These are phyloP conservation scores for Pseudocercospora eumusae DNA, from an alignment of 2,329 filamentous ascomycete genomes.

Conservation along the genomic window DNA sequence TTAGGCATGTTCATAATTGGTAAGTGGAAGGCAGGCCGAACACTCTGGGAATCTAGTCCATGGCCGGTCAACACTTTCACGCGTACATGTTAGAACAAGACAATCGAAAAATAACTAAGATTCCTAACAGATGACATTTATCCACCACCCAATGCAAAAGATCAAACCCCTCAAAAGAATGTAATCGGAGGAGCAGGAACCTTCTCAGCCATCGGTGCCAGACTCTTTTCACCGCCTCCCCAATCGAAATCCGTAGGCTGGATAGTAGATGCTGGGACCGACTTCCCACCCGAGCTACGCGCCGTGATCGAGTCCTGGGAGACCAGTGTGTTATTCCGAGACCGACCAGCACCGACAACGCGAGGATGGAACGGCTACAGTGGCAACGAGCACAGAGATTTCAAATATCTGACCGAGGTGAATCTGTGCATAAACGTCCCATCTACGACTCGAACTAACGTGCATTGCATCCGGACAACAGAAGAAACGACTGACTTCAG, in stretches of 20 bases:
- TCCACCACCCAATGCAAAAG: constrained; percentile 67
- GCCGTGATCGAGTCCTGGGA: constrained; percentile 70
- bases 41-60: background rate
- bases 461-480: background rate
- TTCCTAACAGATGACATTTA: constrained; percentile 78
- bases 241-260: constrained; percentile 73
- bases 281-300: constrained; percentile 73
- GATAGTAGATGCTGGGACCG: constrained; percentile 86
- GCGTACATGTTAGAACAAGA: background rate
- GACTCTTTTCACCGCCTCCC: constrained; percentile 78
- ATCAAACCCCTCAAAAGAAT: constrained; percentile 60
- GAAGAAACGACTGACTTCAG: constrained; percentile 76
- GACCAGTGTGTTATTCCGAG: constrained; percentile 69
- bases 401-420: constrained; percentile 77
- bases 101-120: background rate
- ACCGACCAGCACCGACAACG: constrained; percentile 72
- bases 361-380: constrained; percentile 88
- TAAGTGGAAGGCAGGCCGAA: constrained; percentile 34
- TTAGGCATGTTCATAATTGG: constrained; percentile 66
- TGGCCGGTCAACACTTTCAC: constrained; percentile 1
- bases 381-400: constrained; percentile 56
- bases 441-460: background rate
- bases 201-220: constrained; percentile 83
- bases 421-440: background rate
- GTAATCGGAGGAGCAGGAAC: constrained; percentile 87